Conservation (phyloP, 306 rosid species). For the Corylus heterophylla region DNA sequence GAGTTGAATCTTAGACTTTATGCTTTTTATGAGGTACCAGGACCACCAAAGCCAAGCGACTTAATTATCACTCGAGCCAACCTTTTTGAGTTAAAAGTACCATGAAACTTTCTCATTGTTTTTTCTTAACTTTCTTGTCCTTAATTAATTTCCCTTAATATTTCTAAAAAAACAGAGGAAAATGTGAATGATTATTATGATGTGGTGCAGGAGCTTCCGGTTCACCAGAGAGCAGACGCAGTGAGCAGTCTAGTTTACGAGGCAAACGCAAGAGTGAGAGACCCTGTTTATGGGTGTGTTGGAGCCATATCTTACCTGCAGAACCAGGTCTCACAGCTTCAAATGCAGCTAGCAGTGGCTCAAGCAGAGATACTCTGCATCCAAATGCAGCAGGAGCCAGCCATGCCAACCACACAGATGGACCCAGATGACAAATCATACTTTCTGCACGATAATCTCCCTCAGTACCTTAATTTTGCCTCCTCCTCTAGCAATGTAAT, state of each 20-base stretch:
- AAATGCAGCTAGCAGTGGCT: conserved; percentile 92
- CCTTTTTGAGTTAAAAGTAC: too few relatives aligned
- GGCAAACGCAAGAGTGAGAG: conserved; percentile 88
- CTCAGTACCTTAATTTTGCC: conserved; percentile 54
- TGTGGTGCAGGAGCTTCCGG: conserved; percentile 67
- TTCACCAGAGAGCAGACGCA: conserved; percentile 80
- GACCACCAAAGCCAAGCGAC: too few relatives aligned
- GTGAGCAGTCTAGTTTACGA: conserved; percentile 94
- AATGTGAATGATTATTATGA: neutral
- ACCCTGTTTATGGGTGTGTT: conserved; percentile 91
- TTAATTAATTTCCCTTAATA: neutral
- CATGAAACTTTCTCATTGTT: too few relatives aligned
- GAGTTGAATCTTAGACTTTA: too few relatives aligned
- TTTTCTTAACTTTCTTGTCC: neutral
- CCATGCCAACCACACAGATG: conserved; percentile 31
- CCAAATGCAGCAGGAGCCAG: conserved; percentile 72
- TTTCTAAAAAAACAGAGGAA: neutral
- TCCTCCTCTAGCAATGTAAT: conserved; percentile 57
- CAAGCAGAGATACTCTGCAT: conserved; percentile 87
- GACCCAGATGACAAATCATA: conserved; percentile 39
- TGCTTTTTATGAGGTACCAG: too few relatives aligned
- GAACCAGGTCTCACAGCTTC: conserved; percentile 82
- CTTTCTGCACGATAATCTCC: conserved; percentile 37
- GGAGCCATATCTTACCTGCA: conserved; percentile 83
- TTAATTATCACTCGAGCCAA: too few relatives aligned